Evolutionary conservation across 345 rosid genomes (phyloP).

Genomic region (Camelina laxa): DNA sequence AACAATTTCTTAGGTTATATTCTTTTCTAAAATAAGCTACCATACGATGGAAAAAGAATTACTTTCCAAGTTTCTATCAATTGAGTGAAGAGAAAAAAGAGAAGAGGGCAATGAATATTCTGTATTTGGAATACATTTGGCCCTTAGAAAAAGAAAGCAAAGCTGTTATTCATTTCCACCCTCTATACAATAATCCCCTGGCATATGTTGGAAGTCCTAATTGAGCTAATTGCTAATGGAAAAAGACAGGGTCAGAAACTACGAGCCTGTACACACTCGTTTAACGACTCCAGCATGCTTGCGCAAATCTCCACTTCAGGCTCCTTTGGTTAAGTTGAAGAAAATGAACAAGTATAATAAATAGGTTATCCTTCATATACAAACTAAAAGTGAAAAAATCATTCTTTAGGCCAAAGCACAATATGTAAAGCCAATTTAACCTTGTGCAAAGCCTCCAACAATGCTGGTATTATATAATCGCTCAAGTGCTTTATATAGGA

Average conservation of each 20-base stretch:
- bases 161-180: neutral
- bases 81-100: neutral
- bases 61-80: neutral
- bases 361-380: neutral
- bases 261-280: conserved; percentile 74
- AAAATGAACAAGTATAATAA: neutral
- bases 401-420: neutral
- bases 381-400: conserved; percentile 18
- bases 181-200: neutral
- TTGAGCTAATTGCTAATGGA: neutral
- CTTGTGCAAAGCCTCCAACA: conserved; percentile 77
- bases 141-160: neutral
- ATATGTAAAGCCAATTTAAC: conserved; percentile 38
- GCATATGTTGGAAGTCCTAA: neutral
- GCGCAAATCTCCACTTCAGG: conserved; percentile 76
- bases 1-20: conserved; percentile 1
- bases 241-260: neutral
- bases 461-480: conserved; percentile 65
- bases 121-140: conserved; percentile 4
- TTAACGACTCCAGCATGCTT: conserved; percentile 68
- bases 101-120: neutral
- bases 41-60: neutral
- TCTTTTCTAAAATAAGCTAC: neutral
- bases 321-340: conserved; percentile 51
- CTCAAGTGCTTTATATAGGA: conserved; percentile 67